Evolutionary conservation across 2,329 filamentous ascomycete genomes (phyloP).

Genomic region (Akanthomyces dipterigenus): DNA sequence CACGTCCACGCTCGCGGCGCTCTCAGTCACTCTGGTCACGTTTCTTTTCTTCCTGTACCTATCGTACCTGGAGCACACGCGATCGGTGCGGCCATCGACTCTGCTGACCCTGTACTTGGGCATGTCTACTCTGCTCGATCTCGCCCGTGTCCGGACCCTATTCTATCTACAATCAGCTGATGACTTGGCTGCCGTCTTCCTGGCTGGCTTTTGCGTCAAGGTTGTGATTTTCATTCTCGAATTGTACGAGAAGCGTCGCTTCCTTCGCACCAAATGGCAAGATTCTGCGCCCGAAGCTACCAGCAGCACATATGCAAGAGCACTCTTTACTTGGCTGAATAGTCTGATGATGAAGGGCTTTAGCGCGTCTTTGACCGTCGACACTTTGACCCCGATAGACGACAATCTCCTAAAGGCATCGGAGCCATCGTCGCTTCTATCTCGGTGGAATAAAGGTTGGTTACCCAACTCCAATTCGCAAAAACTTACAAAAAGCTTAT

Average conservation of each 20-base stretch:
- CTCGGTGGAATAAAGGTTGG: slow-evolving; percentile 14
- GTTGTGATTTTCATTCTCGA: slow-evolving; percentile 24
- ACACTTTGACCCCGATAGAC: slow-evolving; percentile 15
- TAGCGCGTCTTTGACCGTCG: slow-evolving; percentile 17
- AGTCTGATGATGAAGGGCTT: slow-evolving; percentile 22
- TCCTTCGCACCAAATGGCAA: slow-evolving; percentile 17
- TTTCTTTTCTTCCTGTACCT: slow-evolving; percentile 15
- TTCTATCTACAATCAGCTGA: slow-evolving; percentile 22
- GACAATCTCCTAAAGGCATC: slow-evolving; percentile 15
- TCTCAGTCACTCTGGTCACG: slow-evolving; percentile 14
- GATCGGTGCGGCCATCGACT: slow-evolving; percentile 26
- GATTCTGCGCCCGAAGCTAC: slow-evolving; percentile 24
- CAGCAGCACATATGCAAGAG: slow-evolving; percentile 23
- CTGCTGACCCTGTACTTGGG: slow-evolving; percentile 25
- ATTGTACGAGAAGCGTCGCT: slow-evolving; percentile 21
- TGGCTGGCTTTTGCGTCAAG: slow-evolving; percentile 22
- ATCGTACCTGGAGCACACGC: slow-evolving; percentile 27
- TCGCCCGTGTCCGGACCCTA: slow-evolving; percentile 24
- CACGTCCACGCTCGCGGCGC: slow-evolving; percentile 15
- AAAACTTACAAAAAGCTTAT: background rate
- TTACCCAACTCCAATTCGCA: background rate
- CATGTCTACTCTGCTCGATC: slow-evolving; percentile 25
- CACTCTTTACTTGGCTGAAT: slow-evolving; percentile 28
- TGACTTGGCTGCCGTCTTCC: slow-evolving; percentile 20
- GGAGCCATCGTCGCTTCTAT: slow-evolving; percentile 11